Base-by-base conservation (phyloP, 768 basidiomycete species). In the Russula olivacea region DNA sequence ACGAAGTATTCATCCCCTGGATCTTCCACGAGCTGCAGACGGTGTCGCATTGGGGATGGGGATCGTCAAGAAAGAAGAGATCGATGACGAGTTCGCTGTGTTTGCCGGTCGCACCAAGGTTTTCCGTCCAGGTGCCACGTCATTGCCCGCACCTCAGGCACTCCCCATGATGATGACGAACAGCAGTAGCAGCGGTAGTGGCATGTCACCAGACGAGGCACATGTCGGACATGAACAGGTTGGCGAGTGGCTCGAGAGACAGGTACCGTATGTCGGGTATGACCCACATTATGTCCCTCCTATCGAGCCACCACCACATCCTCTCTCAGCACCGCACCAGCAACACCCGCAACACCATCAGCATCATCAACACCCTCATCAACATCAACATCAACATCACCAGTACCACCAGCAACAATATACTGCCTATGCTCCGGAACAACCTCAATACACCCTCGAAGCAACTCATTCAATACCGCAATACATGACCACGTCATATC, bases 51-150 rank as follows among this genome's bases (percentile, higher is more conserved):
- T 32, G 52, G 48, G 25, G 48, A 25, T 28, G 48, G 83, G 85
- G 76, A 23, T 23, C 41, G 73, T 85, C 66, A 80, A 82, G 58
- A 75, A 79, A 61, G 82, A 83, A 54, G 78, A 78, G 12, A 76
- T 74, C 0, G 85, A 84, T 21, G 88, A 89, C 61, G 88, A 87
- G 64, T 75, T 90, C 4, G 76, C 82, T 0, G 86, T 89, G 49
- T 85, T 89, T 68, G 83, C 86, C 0, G 88, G 88, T 4, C 81
- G 82, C 61, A 86, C 82, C 0, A 78, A 83, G 10, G 81, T 89
- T 45, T 81, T 88, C 15, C 81, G 83, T 2, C 74, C 76, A 9
- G 78, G 79, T 67, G 74, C 74, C 70, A 59, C 73, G 36, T 70
- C 64, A 7, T 21, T 43, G 14, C 15, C 61, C 0, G 49, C 21